phyloP scores from a whole-genome alignment of 805 yeast species.

The Candida corydali region DNA sequence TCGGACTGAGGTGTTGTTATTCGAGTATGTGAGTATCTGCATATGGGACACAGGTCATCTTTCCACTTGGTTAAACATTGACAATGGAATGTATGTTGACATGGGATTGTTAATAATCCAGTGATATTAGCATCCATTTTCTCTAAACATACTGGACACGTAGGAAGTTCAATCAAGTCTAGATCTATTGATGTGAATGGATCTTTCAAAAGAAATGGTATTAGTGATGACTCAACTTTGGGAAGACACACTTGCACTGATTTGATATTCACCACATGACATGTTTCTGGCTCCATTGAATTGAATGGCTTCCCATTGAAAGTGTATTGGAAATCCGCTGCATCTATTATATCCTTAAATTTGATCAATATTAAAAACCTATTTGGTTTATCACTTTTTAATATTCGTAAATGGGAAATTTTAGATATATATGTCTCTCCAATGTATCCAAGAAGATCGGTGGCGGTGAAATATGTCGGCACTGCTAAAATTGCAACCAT shows the following conservation, averaged over 20 bases:
- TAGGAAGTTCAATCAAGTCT: constrained; percentile 61
- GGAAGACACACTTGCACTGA: constrained; percentile 42
- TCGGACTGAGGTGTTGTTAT: constrained; percentile 9
- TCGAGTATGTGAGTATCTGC: constrained; percentile 63
- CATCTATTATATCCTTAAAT: constrained; percentile 52
- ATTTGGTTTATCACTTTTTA: constrained; percentile 61
- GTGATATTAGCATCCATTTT: constrained; percentile 77
- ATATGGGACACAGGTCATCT: constrained; percentile 88
- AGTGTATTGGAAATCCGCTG: constrained; percentile 59
- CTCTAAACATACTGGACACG: constrained; percentile 91
- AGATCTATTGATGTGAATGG: constrained; percentile 52
- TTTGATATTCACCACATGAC: constrained; percentile 72
- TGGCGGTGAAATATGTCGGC: constrained; percentile 82
- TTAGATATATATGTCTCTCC: constrained; percentile 54
- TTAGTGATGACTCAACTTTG: constrained; percentile 20
- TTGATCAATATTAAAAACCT: constrained; percentile 77
- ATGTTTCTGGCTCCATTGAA: constrained; percentile 84
- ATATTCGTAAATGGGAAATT: constrained; percentile 68
- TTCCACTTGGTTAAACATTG: constrained; percentile 84
- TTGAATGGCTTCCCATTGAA: constrained; percentile 75
- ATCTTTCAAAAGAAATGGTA: constrained; percentile 69
- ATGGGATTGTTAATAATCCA: constrained; percentile 82
- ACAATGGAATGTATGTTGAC: constrained; percentile 92
- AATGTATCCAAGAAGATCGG: constrained; percentile 76
- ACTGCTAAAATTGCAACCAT: constrained; percentile 79